Evolutionary conservation across 1,284 basidiomycete species (phyloP).

Genomic region (Sphaerobolus stellatus): DNA sequence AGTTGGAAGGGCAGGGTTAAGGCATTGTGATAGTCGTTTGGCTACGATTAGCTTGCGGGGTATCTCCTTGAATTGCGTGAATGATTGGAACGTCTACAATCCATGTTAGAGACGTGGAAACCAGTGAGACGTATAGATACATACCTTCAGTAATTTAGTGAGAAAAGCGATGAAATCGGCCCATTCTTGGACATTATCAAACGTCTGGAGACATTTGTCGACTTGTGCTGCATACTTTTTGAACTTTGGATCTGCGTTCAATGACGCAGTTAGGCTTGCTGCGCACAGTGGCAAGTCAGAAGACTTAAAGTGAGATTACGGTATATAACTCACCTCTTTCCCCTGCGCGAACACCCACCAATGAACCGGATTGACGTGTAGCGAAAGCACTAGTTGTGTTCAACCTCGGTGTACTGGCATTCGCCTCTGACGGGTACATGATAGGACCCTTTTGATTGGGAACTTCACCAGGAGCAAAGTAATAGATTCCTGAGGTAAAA

Average conservation of each 20-base stretch:
- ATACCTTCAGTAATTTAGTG: constrained; percentile 90
- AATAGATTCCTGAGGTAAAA: not conserved
- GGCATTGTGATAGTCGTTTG: constrained; percentile 93
- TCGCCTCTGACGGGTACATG: constrained; percentile 8
- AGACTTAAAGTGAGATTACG: not conserved
- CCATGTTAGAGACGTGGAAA: not conserved
- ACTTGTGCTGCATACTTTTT: constrained; percentile 92
- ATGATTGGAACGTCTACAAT: constrained; percentile 82
- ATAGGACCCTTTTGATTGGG: not conserved
- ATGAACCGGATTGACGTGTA: not conserved
- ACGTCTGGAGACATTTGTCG: constrained; percentile 89
- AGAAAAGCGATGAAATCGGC: constrained; percentile 99
- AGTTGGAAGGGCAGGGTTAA: constrained; percentile 95
- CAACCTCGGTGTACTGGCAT: constrained; percentile 3
- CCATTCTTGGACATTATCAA: constrained; percentile 98
- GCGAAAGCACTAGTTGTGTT: constrained; percentile 2
- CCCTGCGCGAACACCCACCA: not conserved
- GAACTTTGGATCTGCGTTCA: constrained; percentile 78
- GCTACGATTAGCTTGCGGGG: constrained; percentile 93
- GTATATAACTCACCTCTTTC: constrained; percentile 8
- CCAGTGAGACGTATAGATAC: constrained; percentile 19
- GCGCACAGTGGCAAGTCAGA: not conserved
- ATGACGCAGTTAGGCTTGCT: not conserved
- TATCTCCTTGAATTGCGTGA: constrained; percentile 92
- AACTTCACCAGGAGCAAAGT: not conserved